Evolutionary conservation across 2,329 filamentous ascomycete genomes (phyloP), one percentile per base, ranked within the genome.

Genomic region (Thermochaetoides dissita): DNA sequence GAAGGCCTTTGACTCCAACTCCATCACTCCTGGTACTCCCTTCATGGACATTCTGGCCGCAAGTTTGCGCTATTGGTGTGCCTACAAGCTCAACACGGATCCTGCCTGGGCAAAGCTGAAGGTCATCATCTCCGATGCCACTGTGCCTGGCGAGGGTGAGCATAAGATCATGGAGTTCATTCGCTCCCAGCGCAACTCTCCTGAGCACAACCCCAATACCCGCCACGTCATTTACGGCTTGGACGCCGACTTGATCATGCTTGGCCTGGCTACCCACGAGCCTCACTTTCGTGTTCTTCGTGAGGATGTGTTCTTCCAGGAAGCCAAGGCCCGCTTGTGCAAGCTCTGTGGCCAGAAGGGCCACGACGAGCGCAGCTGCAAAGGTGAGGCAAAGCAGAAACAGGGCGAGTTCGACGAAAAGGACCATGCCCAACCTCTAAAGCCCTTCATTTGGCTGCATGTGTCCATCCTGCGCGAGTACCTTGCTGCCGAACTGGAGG

Each of bases 91-190:
- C 51, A 96, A 93, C 62, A 95, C 86, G 28, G 91, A 98, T 60
- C 87, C 89, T 30, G 85, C 81, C 39, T 98, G 93, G 93, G 84
- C 84, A 48, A 87, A 87, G 60, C 70, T 95, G 60, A 98, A 98
- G 70, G 76, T 98, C 60, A 93, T 98, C 62, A 96, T 98, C 52
- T 98, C 91, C 7, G 91, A 98, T 68, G 89, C 91, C 41, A 95
- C 89, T 34, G 88, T 98, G 34, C 91, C 91, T 42, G 91, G 91
- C 58, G 91, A 98, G 65, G 91, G 91, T 59, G 91, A 98, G 66
- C 91, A 98, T 63, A 98, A 98, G 64, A 96, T 98, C 57, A 98
- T 98, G 91, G 81, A 91, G 53, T 98, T 96, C 60, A 77, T 98
- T 51, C 81, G 91, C 55, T 94, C 89, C 33, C 93, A 98, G 63